Evolutionary conservation across 352 stramenopile species (phyloP).

Genomic region (Globisporangium takayamanum): DNA sequence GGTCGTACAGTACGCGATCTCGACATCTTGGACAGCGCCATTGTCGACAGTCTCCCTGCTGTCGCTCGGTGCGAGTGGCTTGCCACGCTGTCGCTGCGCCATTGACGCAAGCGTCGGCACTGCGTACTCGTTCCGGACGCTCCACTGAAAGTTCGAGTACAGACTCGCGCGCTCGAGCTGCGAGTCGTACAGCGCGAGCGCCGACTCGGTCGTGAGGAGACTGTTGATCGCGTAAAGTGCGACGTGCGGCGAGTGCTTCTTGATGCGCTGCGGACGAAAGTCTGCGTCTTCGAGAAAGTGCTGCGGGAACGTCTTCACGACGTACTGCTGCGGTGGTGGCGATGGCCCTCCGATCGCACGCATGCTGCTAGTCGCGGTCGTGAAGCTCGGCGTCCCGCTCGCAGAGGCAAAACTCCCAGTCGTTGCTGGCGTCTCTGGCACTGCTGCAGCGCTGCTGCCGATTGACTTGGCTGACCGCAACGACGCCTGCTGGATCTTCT

Average conservation of each 20-base stretch:
- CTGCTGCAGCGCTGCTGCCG: not conserved
- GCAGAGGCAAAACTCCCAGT: conserved; percentile 7
- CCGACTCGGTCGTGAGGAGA: conserved; percentile 59
- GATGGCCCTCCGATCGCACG: not conserved
- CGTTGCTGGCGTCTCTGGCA: not conserved
- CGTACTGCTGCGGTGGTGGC: conserved; percentile 23
- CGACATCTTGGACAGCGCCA: conserved; percentile 37
- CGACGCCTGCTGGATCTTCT: conserved; percentile 36
- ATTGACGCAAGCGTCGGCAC: conserved; percentile 42
- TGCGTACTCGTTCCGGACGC: conserved; percentile 54
- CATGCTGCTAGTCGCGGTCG: conserved; percentile 2
- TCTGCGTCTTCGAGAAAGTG: conserved; percentile 82
- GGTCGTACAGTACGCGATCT: conserved; percentile 73
- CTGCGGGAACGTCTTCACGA: conserved; percentile 80
- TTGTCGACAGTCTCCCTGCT: not conserved
- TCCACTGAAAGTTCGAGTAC: conserved; percentile 82
- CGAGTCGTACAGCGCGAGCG: conserved; percentile 63
- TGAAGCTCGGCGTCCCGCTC: conserved; percentile 14
- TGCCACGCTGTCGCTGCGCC: not conserved
- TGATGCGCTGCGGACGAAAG: conserved; percentile 80
- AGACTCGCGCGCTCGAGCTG: conserved; percentile 40
- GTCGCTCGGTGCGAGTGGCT: not conserved
- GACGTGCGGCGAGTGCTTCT: conserved; percentile 59
- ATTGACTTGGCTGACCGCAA: no score
- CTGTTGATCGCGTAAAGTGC: conserved; percentile 75